Evolutionary conservation across 371 early-diverging fungal genomes (phyloP).

Genomic region (Apophysomyces trapeziformis): DNA sequence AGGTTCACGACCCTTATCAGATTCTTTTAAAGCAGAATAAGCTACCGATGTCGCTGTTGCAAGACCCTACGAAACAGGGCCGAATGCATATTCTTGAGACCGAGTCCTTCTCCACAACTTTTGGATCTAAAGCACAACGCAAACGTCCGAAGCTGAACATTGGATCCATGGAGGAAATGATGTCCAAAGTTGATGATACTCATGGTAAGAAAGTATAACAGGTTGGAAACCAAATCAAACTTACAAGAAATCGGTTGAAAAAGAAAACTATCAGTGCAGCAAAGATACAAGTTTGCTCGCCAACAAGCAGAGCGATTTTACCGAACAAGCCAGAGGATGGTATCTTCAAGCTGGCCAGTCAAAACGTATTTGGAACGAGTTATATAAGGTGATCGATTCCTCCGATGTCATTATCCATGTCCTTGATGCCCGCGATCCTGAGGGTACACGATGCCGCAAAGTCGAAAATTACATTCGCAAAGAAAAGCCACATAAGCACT

Average conservation of each 20-base stretch:
- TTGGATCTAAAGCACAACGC: slow-evolving; percentile 93
- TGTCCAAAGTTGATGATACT: slow-evolving; percentile 65
- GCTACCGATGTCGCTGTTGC: slow-evolving; percentile 95
- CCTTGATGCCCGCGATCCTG: slow-evolving; percentile 98
- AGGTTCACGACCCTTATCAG: slow-evolving; percentile 95
- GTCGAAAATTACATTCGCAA: slow-evolving; percentile 93
- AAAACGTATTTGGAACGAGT: slow-evolving; percentile 99
- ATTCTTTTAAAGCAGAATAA: slow-evolving; percentile 95
- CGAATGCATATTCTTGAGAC: slow-evolving; percentile 94
- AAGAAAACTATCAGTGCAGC: slow-evolving; percentile 73
- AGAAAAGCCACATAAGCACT: slow-evolving; percentile 96
- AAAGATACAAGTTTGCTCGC: slow-evolving; percentile 78
- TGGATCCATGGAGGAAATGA: slow-evolving; percentile 85
- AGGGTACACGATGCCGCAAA: slow-evolving; percentile 94
- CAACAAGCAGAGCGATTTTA: slow-evolving; percentile 74
- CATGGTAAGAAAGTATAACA: slow-evolving; percentile 43
- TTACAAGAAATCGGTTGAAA: no score
- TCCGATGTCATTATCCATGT: slow-evolving; percentile 99
- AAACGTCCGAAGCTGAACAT: slow-evolving; percentile 88
- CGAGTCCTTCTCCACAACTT: slow-evolving; percentile 89
- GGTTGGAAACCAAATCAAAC: no score
- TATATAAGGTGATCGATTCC: slow-evolving; percentile 99
- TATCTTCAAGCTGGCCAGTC: slow-evolving; percentile 96
- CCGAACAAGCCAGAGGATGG: slow-evolving; percentile 81
- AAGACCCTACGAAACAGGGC: slow-evolving; percentile 79